Percentiles rank a stretch among this genome's conserved stretches.
Conservation (phyloP, 352 stramenopile genomes). For the Phytopythium helicoides region DNA sequence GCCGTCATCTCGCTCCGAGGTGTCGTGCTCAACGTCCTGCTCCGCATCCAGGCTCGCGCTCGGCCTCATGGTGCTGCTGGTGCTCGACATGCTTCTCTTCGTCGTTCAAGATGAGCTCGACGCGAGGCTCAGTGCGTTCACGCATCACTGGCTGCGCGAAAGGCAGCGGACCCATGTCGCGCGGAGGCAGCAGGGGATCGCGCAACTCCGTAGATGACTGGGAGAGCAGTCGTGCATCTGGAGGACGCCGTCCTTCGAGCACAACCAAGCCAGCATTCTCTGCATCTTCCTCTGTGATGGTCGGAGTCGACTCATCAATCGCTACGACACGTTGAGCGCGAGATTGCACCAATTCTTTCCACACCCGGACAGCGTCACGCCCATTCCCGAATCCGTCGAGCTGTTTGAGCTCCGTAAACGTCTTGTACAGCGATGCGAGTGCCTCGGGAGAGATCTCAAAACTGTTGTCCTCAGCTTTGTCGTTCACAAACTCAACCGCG, state of each 20-base stretch:
- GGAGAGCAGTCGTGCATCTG: constrained; percentile 24
- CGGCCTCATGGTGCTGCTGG: constrained; percentile 12
- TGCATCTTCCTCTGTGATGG: constrained; percentile 44
- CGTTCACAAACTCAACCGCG: constrained; percentile 62
- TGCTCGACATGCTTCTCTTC: neutral
- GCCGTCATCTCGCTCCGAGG: constrained; percentile 33
- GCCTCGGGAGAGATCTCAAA: constrained; percentile 33
- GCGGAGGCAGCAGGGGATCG: neutral
- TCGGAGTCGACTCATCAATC: constrained; percentile 40
- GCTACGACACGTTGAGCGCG: constrained; percentile 58
- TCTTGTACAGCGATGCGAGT: constrained; percentile 18
- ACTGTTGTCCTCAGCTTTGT: constrained; percentile 36
- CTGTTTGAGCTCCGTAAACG: constrained; percentile 37
- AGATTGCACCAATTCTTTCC: constrained; percentile 59
- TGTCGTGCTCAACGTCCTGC: constrained; percentile 11
- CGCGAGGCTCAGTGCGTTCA: neutral
- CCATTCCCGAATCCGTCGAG: constrained; percentile 73
- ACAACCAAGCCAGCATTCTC: constrained; percentile 28
- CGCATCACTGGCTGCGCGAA: neutral
- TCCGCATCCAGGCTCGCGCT: constrained; percentile 13
- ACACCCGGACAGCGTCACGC: constrained; percentile 64
- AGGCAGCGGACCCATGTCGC: neutral
- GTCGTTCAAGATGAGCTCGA: neutral
- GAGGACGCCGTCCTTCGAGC: constrained; percentile 37
- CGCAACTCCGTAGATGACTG: constrained; percentile 8